A percentile compares a stretch with the other conserved stretches of the same genome.
Conservation (phyloP, 2,329 filamentous ascomycete species). For the Seiridium unicorne region DNA sequence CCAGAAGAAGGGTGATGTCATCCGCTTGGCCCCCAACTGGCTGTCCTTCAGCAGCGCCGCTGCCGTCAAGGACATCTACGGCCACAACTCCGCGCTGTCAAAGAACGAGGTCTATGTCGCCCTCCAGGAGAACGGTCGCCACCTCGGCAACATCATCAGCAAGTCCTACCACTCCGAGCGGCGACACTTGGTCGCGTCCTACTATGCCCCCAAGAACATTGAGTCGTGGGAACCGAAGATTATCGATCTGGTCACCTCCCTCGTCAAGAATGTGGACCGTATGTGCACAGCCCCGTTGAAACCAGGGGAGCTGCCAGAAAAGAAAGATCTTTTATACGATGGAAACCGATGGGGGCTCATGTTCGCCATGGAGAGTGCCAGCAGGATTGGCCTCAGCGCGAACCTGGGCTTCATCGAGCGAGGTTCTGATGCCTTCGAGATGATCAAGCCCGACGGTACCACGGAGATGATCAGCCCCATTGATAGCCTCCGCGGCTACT, state of each 20-base stretch:
- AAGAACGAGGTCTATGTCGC: slow-evolving; percentile 2
- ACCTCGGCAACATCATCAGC: slow-evolving; percentile 1
- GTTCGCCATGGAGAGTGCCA: slow-evolving; percentile 4
- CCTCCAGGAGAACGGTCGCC: background rate
- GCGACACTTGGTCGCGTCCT: slow-evolving; percentile 1
- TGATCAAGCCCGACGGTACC: background rate
- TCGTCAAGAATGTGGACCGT: background rate
- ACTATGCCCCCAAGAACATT: slow-evolving; percentile 5
- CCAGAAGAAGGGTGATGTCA: background rate
- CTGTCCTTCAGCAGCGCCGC: slow-evolving; percentile 6
- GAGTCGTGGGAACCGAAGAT: slow-evolving; percentile 6
- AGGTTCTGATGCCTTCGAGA: background rate
- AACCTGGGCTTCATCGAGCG: slow-evolving; percentile 2
- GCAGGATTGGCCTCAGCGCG: slow-evolving; percentile 2
- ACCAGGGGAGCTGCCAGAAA: slow-evolving; percentile 14
- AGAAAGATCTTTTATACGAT: slow-evolving; percentile 16
- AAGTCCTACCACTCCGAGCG: slow-evolving; percentile 1
- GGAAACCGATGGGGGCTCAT: slow-evolving; percentile 11
- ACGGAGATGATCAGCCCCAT: background rate
- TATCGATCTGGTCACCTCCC: background rate
- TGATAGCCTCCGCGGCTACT: background rate
- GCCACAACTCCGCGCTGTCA: slow-evolving; percentile 2
- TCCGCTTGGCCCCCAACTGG: slow-evolving; percentile 9
- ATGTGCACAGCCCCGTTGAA: slow-evolving; percentile 6
- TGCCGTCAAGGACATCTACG: slow-evolving; percentile 9